These are phyloP conservation scores for Tolypocladium ovalisporum DNA, from an alignment of 2,329 filamentous ascomycete genomes.

Conservation along the genomic window DNA sequence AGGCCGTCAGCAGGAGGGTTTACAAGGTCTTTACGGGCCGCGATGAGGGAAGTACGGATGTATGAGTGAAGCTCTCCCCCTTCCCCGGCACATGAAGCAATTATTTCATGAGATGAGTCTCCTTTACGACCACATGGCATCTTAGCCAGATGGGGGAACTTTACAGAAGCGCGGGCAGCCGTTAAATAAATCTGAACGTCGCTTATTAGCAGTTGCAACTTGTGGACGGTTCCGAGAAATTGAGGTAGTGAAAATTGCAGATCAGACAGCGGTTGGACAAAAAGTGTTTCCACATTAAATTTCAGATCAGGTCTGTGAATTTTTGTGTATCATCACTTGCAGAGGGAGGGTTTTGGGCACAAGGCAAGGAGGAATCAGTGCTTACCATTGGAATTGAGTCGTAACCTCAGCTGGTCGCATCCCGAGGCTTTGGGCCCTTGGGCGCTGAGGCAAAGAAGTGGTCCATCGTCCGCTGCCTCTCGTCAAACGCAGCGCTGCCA, in stretches of 20 bases:
- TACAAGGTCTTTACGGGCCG: constrained; percentile 48
- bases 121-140: background rate
- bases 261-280: constrained; percentile 78
- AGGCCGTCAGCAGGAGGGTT: constrained; percentile 46
- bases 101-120: background rate
- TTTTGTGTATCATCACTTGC: constrained; percentile 55
- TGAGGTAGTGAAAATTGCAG: background rate
- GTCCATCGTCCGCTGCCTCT: constrained; percentile 63
- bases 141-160: background rate
- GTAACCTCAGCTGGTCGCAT: background rate
- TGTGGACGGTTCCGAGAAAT: background rate
- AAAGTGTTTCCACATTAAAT: constrained; percentile 55
- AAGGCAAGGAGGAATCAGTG: constrained; percentile 8
- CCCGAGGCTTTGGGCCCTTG: background rate
- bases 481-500: constrained; percentile 66
- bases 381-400: constrained; percentile 25
- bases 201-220: constrained; percentile 1
- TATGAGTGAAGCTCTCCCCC: constrained; percentile 23
- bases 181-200: background rate
- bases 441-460: constrained; percentile 54
- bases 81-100: background rate
- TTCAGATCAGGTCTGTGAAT: constrained; percentile 84
- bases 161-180: background rate
- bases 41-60: constrained; percentile 44
- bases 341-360: background rate